phyloP scores from a whole-genome alignment of 306 rosid genomes.

The Quercus gilva region DNA sequence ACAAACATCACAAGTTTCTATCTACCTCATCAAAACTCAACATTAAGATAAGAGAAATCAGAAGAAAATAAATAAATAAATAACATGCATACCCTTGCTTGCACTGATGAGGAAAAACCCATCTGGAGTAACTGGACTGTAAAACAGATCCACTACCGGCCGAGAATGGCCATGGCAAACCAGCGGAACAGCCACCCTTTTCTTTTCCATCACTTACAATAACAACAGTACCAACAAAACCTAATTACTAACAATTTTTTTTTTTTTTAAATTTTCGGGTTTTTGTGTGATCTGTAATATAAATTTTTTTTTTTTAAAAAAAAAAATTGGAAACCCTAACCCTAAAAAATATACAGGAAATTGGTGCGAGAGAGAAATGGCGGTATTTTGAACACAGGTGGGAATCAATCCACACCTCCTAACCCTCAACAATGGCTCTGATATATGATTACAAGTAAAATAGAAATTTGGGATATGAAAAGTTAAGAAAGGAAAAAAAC shows the following conservation, averaged over 20 bases:
- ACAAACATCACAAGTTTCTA: not conserved
- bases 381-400: constrained; percentile 51
- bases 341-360: constrained; percentile 7
- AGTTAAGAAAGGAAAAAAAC: not conserved
- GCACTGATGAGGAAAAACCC: constrained; percentile 97
- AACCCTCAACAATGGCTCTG: constrained; percentile 61
- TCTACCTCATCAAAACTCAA: not conserved
- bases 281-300: constrained; percentile 16
- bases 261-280: not conserved
- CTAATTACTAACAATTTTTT: constrained; percentile 1
- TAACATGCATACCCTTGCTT: constrained; percentile 69
- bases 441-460: constrained; percentile 17
- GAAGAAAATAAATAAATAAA: not conserved
- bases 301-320: not conserved
- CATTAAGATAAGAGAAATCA: not conserved
- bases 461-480: constrained; percentile 2
- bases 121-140: constrained; percentile 89
- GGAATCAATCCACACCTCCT: constrained; percentile 71
- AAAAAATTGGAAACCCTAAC: constrained; percentile 41
- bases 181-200: constrained; percentile 73
- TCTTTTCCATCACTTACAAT: constrained; percentile 65
- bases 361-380: constrained; percentile 30
- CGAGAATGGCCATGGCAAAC: constrained; percentile 96
- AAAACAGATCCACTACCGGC: constrained; percentile 90
- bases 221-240: not conserved